Evolutionary conservation across 345 rosid species (phyloP).

Genomic region (Hibiscus tridactylites): DNA sequence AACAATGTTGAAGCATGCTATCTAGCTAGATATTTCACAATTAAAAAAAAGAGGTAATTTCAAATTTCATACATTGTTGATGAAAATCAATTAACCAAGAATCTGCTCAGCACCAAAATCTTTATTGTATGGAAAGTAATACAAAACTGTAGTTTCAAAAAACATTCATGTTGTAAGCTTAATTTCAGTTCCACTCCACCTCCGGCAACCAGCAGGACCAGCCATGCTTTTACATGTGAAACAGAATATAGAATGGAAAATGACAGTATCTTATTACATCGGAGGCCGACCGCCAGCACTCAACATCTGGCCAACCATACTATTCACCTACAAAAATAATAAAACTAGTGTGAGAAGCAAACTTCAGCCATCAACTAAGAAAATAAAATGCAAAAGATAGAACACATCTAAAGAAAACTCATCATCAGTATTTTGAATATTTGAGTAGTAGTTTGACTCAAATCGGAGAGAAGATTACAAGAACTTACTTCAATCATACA

Average conservation of each 20-base stretch:
- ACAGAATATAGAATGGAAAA: conserved; percentile 6
- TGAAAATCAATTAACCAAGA: not conserved
- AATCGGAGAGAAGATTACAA: not conserved
- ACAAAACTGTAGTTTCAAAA: not conserved
- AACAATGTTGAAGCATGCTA: not conserved
- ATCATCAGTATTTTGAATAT: too few relatives aligned
- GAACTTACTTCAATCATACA: not conserved
- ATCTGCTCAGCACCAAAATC: not conserved
- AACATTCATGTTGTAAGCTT: not conserved
- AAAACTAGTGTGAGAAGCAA: not conserved
- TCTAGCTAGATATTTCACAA: too few relatives aligned
- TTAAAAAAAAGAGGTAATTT: too few relatives aligned
- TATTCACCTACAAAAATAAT: conserved; percentile 49
- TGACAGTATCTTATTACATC: conserved; percentile 25
- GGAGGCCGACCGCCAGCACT: conserved; percentile 72
- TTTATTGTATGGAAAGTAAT: not conserved
- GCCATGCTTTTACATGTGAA: not conserved
- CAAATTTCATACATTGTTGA: not conserved
- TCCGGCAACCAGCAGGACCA: not conserved
- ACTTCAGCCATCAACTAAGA: not conserved
- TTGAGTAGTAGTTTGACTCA: not conserved
- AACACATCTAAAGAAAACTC: not conserved
- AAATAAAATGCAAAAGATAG: not conserved
- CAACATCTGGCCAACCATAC: conserved; percentile 78
- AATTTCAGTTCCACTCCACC: not conserved